Conservation (phyloP, 805 yeast genomes). For the Sugiyamaella valdiviana region DNA sequence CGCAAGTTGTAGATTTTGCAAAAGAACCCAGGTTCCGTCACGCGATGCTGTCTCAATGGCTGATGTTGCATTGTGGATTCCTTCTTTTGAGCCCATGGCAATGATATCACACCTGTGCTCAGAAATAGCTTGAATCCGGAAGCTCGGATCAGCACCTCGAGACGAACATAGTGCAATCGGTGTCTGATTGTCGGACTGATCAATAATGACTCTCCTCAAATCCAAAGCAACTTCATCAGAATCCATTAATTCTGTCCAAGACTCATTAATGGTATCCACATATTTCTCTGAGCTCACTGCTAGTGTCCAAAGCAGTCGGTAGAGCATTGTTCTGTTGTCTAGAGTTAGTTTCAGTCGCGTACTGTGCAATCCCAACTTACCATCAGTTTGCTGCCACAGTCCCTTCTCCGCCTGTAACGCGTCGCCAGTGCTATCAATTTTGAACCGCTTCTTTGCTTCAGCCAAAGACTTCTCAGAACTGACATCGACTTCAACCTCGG, state of each 20-base stretch:
- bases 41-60: constrained; percentile 43
- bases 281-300: neutral
- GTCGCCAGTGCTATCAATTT: neutral
- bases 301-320: constrained; percentile 3
- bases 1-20: constrained; percentile 79
- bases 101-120: constrained; percentile 34
- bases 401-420: too few species aligned
- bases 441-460: neutral
- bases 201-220: constrained; percentile 21
- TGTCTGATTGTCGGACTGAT: constrained; percentile 15
- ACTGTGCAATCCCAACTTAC: too few species aligned
- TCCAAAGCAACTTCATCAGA: neutral
- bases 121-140: constrained; percentile 45
- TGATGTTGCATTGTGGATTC: constrained; percentile 48
- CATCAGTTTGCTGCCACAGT: too few species aligned
- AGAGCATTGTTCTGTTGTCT: constrained; percentile 1
- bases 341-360: neutral
- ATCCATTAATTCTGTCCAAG: neutral
- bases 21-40: constrained; percentile 62
- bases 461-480: neutral
- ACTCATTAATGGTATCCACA: constrained; percentile 8
- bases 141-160: constrained; percentile 62
- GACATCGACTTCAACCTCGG: neutral
- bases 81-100: constrained; percentile 73
- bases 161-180: constrained; percentile 53